phyloP scores from a whole-genome alignment of 1,284 basidiomycete genomes.

The Leccinum pseudoinsigne region DNA sequence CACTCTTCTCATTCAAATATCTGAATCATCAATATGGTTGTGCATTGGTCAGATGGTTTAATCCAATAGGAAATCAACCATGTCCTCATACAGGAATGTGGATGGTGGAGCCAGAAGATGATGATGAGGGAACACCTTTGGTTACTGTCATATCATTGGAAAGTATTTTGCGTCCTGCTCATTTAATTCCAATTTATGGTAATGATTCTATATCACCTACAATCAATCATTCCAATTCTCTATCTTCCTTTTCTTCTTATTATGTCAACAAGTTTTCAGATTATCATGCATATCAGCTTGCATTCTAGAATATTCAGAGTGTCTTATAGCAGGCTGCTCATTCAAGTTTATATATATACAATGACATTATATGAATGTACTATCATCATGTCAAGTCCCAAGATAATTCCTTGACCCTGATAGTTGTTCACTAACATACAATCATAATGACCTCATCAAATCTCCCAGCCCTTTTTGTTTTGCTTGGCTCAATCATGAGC shows the following conservation, averaged over 20 bases:
- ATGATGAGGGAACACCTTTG: background rate
- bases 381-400: no score
- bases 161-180: background rate
- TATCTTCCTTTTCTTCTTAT: background rate
- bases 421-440: no score
- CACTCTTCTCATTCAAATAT: background rate
- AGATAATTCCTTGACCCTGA: no score
- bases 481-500: no score
- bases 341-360: no score
- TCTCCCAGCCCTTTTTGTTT: no score
- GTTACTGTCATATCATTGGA: background rate
- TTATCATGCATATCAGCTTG: background rate
- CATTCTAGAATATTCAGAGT: background rate
- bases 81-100: background rate
- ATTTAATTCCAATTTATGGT: background rate
- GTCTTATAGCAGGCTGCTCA: no score
- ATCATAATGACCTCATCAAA: no score
- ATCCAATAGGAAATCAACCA: background rate
- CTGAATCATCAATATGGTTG: background rate
- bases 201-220: background rate
- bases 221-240: background rate
- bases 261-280: conserved; percentile 1
- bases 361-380: no score
- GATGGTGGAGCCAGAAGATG: conserved; percentile 1
- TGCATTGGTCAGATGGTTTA: conserved; percentile 1